phyloP scores from a whole-genome alignment of 2,329 filamentous ascomycete species.

The Alternaria sp. region DNA sequence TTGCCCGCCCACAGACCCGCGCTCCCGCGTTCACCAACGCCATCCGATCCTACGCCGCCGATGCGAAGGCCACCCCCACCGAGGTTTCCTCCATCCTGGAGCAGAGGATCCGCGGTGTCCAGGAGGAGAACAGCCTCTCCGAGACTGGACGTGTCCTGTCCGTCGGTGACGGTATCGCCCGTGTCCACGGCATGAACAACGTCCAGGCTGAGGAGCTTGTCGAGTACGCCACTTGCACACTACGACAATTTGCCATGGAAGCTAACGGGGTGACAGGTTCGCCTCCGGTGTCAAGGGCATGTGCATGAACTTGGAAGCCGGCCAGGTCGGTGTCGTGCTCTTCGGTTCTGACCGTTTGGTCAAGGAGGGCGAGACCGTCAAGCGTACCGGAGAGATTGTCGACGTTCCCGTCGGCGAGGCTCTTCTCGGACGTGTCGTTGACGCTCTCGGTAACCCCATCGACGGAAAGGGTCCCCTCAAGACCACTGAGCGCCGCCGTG shows the following conservation, averaged over 20 bases:
- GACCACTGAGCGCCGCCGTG: constrained; percentile 89
- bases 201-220: constrained; percentile 99
- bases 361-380: constrained; percentile 99
- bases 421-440: constrained; percentile 96
- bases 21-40: constrained; percentile 79
- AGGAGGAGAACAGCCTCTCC: constrained; percentile 94
- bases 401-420: constrained; percentile 93
- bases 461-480: constrained; percentile 99
- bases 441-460: constrained; percentile 98
- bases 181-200: constrained; percentile 99
- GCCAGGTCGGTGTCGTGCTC: constrained; percentile 99
- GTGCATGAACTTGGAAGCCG: constrained; percentile 99
- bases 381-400: constrained; percentile 99
- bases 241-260: constrained; percentile 13
- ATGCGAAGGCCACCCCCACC: constrained; percentile 93
- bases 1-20: constrained; percentile 72
- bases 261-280: constrained; percentile 70
- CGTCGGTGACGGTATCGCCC: constrained; percentile 99
- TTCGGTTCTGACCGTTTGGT: constrained; percentile 99
- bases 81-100: constrained; percentile 99
- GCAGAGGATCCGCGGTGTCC: constrained; percentile 97
- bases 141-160: constrained; percentile 99
- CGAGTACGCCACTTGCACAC: constrained; percentile 72
- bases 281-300: constrained; percentile 99
- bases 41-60: constrained; percentile 85